Evolutionary conservation across 1,284 basidiomycete species (phyloP).

Genomic region (Ganoderma multipileum): DNA sequence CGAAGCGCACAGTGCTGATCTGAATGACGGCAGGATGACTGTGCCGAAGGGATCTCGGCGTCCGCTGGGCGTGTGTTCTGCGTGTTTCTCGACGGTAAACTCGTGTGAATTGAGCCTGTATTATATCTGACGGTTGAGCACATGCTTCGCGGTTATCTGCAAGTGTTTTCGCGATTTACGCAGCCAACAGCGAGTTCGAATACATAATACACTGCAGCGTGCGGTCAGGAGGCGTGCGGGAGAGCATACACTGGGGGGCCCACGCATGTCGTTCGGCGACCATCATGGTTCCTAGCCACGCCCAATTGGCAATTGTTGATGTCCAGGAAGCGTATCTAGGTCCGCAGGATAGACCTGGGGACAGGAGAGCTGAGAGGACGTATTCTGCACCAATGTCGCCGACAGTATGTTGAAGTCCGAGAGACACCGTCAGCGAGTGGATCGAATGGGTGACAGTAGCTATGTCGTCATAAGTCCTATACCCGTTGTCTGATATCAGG

Average conservation of each 20-base stretch:
- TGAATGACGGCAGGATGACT: not conserved
- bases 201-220: not conserved
- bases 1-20: not conserved
- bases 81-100: not conserved
- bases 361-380: not conserved
- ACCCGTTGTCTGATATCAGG: not conserved
- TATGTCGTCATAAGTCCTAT: not conserved
- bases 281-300: not conserved
- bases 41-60: not conserved
- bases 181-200: not conserved
- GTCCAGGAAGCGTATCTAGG: not conserved
- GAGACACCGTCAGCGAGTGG: not conserved
- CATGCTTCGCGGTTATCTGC: not conserved
- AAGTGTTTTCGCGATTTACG: not conserved
- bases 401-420: not conserved
- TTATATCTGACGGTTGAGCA: not conserved
- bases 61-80: not conserved
- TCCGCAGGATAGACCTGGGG: not conserved
- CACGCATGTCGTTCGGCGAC: not conserved
- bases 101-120: not conserved
- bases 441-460: not conserved
- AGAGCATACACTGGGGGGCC: not conserved
- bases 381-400: not conserved
- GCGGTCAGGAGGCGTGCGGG: too few species aligned
- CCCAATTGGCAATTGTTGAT: not conserved